Conservation (phyloP, 352 stramenopile genomes). For the Pythium phragmitis region DNA sequence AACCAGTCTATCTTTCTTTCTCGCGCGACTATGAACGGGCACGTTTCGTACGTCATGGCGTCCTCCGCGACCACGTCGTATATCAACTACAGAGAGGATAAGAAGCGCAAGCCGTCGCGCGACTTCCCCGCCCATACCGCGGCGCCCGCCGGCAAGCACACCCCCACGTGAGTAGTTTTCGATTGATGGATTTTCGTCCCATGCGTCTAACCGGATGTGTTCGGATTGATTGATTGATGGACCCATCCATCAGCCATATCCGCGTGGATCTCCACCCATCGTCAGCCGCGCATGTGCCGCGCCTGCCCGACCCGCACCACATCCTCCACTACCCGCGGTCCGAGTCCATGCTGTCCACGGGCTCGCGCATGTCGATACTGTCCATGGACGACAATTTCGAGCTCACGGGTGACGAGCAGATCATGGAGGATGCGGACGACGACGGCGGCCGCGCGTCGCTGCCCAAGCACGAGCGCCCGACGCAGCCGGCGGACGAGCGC, state of each 20-base stretch:
- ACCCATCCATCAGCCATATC: constrained; percentile 26
- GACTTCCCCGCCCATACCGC: constrained; percentile 77
- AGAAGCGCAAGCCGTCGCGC: constrained; percentile 82
- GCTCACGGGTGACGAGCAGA: constrained; percentile 28
- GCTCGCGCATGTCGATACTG: constrained; percentile 54
- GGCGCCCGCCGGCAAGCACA: constrained; percentile 58
- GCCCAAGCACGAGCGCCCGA: constrained; percentile 71
- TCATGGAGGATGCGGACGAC: constrained; percentile 33
- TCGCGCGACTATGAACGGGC: constrained; percentile 15
- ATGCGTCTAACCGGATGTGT: background rate
- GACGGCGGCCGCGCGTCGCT: constrained; percentile 31
- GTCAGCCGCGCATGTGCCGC: constrained; percentile 45
- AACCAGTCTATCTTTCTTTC: background rate
- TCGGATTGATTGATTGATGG: background rate
- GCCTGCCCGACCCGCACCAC: constrained; percentile 76
- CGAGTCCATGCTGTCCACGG: constrained; percentile 27
- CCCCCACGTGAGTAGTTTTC: constrained; percentile 26
- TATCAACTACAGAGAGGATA: constrained; percentile 48
- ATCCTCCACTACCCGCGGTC: constrained; percentile 59
- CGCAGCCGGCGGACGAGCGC: constrained; percentile 68
- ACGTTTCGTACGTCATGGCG: constrained; percentile 19
- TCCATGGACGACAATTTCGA: constrained; percentile 71
- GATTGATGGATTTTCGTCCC: background rate
- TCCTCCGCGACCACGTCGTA: constrained; percentile 14
- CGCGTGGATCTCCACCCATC: constrained; percentile 54